Conservation (phyloP, 805 yeast genomes). For the Saturnispora hagleri region DNA sequence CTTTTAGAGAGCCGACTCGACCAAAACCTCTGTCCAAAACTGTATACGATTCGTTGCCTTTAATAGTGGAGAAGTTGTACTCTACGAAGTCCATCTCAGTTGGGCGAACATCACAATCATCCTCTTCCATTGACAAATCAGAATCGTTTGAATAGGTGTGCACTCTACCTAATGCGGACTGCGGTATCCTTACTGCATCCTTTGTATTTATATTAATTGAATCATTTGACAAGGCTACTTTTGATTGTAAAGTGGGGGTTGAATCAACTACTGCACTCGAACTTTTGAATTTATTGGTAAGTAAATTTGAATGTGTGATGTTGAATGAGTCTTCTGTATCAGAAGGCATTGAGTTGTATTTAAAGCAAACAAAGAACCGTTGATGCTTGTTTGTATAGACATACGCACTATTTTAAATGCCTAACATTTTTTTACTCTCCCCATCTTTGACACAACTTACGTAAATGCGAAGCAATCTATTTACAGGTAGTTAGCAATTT, state of each 20-base stretch:
- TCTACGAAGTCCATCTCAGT: conserved; percentile 22
- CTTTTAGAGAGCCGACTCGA: conserved; percentile 7
- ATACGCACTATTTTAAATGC: neutral
- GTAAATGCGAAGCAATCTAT: neutral
- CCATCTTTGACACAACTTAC: neutral
- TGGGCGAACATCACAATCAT: neutral
- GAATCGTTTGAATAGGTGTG: neutral
- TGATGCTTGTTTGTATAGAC: neutral
- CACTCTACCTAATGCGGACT: neutral
- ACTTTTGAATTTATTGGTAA: neutral
- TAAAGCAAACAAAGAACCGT: neutral
- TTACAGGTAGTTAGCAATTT: neutral
- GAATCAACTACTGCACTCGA: conserved; percentile 2
- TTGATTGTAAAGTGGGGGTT: neutral
- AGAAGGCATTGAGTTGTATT: conserved; percentile 1
- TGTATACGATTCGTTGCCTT: conserved; percentile 14
- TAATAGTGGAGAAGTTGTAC: conserved; percentile 13
- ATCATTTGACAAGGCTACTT: neutral
- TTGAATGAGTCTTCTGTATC: conserved; percentile 2
- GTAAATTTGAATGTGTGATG: neutral
- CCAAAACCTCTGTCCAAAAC: conserved; percentile 15
- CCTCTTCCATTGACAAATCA: conserved; percentile 1
- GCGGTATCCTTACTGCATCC: neutral
- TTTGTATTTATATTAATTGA: neutral
- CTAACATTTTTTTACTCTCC: neutral